Evolutionary conservation across 805 yeast genomes (phyloP).

Genomic region (Cephaloascus albidus): DNA sequence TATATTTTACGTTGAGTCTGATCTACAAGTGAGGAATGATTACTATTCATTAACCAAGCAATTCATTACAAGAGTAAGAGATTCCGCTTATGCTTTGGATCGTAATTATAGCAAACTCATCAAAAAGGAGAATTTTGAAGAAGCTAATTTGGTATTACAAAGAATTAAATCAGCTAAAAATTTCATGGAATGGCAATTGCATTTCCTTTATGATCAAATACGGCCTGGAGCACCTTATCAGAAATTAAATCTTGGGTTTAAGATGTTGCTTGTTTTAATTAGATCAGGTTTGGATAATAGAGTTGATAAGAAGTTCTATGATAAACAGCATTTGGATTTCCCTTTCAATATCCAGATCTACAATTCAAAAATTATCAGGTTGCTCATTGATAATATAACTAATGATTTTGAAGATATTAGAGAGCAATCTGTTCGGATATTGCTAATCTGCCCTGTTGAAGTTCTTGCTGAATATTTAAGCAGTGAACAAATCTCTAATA

Average conservation of each 20-base stretch:
- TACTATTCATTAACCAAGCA: conserved; percentile 53
- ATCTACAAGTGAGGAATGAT: conserved; percentile 60
- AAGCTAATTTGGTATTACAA: conserved; percentile 18
- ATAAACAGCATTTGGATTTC: conserved; percentile 34
- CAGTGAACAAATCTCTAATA: conserved; percentile 8
- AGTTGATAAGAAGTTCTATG: conserved; percentile 23
- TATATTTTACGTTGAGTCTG: conserved; percentile 51
- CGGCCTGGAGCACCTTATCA: conserved; percentile 53
- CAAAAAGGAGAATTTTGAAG: conserved; percentile 16
- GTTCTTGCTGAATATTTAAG: conserved; percentile 4
- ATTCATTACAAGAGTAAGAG: conserved; percentile 57
- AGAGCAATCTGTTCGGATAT: conserved; percentile 30
- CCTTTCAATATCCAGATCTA: conserved; percentile 40
- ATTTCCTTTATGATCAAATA: conserved; percentile 25
- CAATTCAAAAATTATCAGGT: conserved; percentile 24
- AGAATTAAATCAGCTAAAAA: conserved; percentile 19
- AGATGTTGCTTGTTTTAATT: conserved; percentile 34
- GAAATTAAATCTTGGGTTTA: conserved; percentile 37
- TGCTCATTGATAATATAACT: conserved; percentile 51
- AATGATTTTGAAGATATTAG: conserved; percentile 79
- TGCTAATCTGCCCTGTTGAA: conserved; percentile 33
- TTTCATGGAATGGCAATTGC: conserved; percentile 32
- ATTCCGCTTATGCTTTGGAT: conserved; percentile 50
- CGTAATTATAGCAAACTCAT: conserved; percentile 38
- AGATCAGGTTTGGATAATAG: conserved; percentile 48